Evolutionary conservation across 768 basidiomycete species (phyloP), one percentile per base, ranked within the genome.

Genomic region (Amylocystis lapponica): DNA sequence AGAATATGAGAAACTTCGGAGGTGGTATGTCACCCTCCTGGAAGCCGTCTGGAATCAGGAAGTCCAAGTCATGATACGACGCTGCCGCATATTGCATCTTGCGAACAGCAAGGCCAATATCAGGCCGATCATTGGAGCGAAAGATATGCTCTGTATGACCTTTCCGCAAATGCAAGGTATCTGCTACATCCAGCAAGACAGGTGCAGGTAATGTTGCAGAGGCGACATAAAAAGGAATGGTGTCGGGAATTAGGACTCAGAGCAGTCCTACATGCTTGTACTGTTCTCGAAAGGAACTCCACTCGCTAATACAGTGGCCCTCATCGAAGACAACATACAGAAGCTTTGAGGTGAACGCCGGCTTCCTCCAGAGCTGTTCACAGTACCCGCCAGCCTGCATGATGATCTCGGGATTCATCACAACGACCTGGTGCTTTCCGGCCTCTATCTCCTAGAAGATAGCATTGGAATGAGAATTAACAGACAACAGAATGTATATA

Each of bases 261-360:
- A 67, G 33, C 1, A 37, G 43, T 4, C 53, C 53, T 2, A 64
- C 22, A 9, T 56, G 41, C 16, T 26, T 31, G 40, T 70, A 73
- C n/a, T 66, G 62, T 3, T 50, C 53, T 1, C 66, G 53, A 45
- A 72, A 71, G 3, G 29, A 30, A 8, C 58, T 58, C 69, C 69
- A 70, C 36, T 61, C 50, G 14, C 56, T 63, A n/a, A 67, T 56
- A 42, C 68, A 69, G 36, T 72, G 69, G 0, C 51, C 68, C 48
- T 72, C 66, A 43, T 72, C 68, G 23, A 68, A 55, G 7, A 59
- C 55, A 16, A 66, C 43, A 47, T 52, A 50, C 7, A 67, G 45
- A 8, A 63, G 39, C 6, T 40, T 35, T 8, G 39, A 32, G 1
- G 46, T 50, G 39, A 66, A 65, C 9, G 27, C 22, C 3, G 36